Evolutionary conservation across 768 basidiomycete species (phyloP), one percentile per base, ranked within the genome.

Genomic region (Gautieria morchelliformis): DNA sequence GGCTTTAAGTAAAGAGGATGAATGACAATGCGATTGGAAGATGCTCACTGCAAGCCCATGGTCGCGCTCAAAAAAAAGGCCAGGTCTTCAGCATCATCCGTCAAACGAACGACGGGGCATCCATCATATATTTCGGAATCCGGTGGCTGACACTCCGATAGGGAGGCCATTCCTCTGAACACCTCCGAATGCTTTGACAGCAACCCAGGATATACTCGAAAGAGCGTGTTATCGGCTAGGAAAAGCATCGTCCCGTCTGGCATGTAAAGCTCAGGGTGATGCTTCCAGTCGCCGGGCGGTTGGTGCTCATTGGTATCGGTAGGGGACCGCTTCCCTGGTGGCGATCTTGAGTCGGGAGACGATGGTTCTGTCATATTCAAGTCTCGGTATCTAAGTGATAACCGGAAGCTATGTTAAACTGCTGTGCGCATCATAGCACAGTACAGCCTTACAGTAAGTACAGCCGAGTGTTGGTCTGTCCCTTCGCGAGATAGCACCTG

Each of bases 171-270:
- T 50, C 64, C 64, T 10, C 47, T 50, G 53, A 67, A 69, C 7
- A 70, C 60, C 0, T 65, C 52, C 4, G 68, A 69, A 11, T 63
- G 60, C 14, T 53, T 39, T 11, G 64, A 47, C 15, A 70, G 58
- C 22, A 69, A 32, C 17, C 61, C 63, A 9, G 61, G 58, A 47
- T 63, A 65, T 30, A 70, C 65, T 6, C 63, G 60, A 53, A 65
- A 70, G 5, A 59, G 60, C 1, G 63, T 63, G n/a, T 53, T 49
- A 22, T 67, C 66, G 6, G 68, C 65, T 32, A 63, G 40, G 9
- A 68, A 41, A 22, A 69, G 60, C 44, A 69, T 56, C 35, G 57
- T 64, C 4, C 68, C 64, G 42, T 68, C 67, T 3, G 52, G 37
- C 27, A 64, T 65, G 65, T 66, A 68, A 19, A 68, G 46, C 19